Evolutionary conservation across 805 yeast species (phyloP).

Genomic region (Metschnikowia santaceciliae): DNA sequence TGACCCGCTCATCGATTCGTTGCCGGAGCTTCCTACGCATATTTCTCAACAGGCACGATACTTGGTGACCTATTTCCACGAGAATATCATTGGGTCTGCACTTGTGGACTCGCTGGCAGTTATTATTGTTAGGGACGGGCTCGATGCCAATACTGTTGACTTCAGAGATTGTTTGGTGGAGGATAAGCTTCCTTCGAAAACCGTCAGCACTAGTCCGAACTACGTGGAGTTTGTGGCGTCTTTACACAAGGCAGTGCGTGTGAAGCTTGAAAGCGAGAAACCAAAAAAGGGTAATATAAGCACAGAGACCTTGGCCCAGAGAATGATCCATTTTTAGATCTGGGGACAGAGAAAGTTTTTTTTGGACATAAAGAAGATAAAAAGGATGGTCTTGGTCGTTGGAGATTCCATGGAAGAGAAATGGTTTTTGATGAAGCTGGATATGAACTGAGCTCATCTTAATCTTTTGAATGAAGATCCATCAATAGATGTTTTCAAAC

Average conservation of each 20-base stretch:
- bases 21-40: conserved; percentile 69
- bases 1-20: conserved; percentile 47
- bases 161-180: conserved; percentile 67
- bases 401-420: too few species aligned
- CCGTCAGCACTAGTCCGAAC: conserved; percentile 37
- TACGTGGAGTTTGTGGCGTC: conserved; percentile 65
- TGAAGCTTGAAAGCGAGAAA: conserved; percentile 47
- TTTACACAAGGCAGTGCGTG: conserved; percentile 61
- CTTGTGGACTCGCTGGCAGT: conserved; percentile 39
- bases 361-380: too few species aligned
- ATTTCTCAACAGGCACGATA: conserved; percentile 66
- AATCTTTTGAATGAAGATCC: too few species aligned
- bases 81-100: conserved; percentile 25
- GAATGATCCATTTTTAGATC: conserved; percentile 32
- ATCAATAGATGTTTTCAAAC: too few species aligned
- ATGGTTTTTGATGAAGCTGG: too few species aligned
- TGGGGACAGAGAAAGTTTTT: too few species aligned
- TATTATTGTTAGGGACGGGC: conserved; percentile 59
- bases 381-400: too few species aligned
- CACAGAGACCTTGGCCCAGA: conserved; percentile 34
- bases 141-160: conserved; percentile 52
- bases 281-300: conserved; percentile 16
- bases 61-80: conserved; percentile 52
- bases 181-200: conserved; percentile 39
- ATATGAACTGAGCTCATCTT: too few species aligned